Evolutionary conservation across 1,284 basidiomycete genomes (phyloP), one percentile per base, ranked within the genome.

Genomic region (Inonotus obliquus): DNA sequence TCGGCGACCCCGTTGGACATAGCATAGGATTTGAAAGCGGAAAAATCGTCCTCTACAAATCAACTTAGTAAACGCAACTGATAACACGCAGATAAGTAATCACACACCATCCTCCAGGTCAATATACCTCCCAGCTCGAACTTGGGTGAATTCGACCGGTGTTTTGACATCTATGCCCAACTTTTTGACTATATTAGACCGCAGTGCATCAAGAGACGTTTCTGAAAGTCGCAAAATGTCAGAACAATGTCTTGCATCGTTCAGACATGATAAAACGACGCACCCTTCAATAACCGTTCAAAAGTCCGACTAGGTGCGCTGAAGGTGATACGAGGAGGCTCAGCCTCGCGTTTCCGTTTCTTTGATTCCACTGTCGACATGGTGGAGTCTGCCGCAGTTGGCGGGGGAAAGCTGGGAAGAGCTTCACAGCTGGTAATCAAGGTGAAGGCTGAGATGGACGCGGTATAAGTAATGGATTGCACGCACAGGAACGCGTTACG

Each of bases 71-170:
- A n/a, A 9, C 32, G 9, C 32, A 32, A 32, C 32, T 29, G 13
- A 38, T 35, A 23, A n/a, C 11, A 45, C 19, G 51, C 29, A 49
- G 49, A 25, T 7, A 13, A 59, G 48, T 27, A 51, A 19, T 41
- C 45, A 68, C 79, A 64, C 67, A 89, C 89, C 87, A 69, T 91
- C 89, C 55, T 89, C 88, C 27, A 92, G 76, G 69, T 87, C 86
- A 51, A 91, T 79, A 17, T 71, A 69, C 62, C 73, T 74, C 5
- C 77, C 80, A n/a, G 77, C 77, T 37, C 84, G 78, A 48, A 87
- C 66, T 66, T 88, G 86, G 25, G 77, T 75, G 14, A 92, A 79
- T 1, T 73, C 69, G 11, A 91, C 70, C 1, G 70, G 65, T 11
- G 74, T 68, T 41, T 75, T 72, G 0, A 70, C 63, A 21, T 74